Conservation (phyloP, 1,139 yeast genomes). For the Lodderomyces orthopsilosis region DNA sequence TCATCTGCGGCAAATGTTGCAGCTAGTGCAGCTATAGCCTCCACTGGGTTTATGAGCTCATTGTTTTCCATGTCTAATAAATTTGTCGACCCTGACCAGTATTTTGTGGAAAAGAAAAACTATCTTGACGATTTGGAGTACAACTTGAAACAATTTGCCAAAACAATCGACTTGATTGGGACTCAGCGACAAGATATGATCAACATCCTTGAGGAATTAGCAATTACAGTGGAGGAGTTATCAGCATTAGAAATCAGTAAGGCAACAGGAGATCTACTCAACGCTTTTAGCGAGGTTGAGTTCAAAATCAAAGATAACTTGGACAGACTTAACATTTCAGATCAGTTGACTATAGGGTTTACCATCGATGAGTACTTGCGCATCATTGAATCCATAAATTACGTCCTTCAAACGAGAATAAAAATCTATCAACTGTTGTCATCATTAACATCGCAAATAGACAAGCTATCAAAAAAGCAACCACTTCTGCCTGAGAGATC, state of each 20-base stretch:
- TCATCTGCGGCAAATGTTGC: conserved; percentile 19
- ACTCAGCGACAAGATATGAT: conserved; percentile 75
- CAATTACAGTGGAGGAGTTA: conserved; percentile 66
- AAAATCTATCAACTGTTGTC: conserved; percentile 55
- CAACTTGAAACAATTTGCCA: conserved; percentile 67
- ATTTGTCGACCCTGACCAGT: conserved; percentile 75
- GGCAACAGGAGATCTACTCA: conserved; percentile 57
- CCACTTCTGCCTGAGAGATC: conserved; percentile 49
- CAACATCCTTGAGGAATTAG: conserved; percentile 37
- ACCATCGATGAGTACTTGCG: conserved; percentile 87
- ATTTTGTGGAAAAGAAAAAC: conserved; percentile 64
- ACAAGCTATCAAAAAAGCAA: conserved; percentile 53
- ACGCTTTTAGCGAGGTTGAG: conserved; percentile 69
- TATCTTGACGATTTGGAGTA: conserved; percentile 72
- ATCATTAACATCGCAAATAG: conserved; percentile 49
- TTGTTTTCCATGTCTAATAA: conserved; percentile 57
- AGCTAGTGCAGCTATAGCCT: conserved; percentile 12
- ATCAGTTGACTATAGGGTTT: conserved; percentile 79
- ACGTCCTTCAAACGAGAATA: conserved; percentile 72
- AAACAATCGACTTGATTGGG: conserved; percentile 71
- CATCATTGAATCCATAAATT: conserved; percentile 70
- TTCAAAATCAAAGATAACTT: conserved; percentile 67
- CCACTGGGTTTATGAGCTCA: conserved; percentile 63
- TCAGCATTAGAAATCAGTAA: conserved; percentile 76
- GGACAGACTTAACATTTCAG: conserved; percentile 81